Evolutionary conservation across 306 rosid genomes (phyloP).

Genomic region (Echinosophora koreensis): DNA sequence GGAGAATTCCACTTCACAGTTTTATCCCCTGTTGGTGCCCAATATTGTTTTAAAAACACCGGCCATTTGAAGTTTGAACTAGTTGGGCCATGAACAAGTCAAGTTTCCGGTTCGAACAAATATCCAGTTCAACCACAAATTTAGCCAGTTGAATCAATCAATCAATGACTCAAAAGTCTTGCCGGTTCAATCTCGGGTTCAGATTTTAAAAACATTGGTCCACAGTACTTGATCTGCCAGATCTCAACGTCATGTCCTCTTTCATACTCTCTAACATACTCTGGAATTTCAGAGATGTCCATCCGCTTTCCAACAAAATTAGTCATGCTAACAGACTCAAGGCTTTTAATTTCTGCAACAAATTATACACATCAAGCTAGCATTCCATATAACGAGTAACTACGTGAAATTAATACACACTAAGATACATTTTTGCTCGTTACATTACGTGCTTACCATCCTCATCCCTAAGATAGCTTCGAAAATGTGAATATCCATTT

Average conservation of each 20-base stretch:
- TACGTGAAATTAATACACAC: background rate
- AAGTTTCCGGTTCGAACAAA: background rate
- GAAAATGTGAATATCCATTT: slow-evolving; percentile 83
- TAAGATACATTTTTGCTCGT: background rate
- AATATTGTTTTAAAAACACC: no score
- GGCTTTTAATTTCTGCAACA: slow-evolving; percentile 60
- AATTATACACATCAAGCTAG: slow-evolving; percentile 30
- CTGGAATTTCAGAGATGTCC: slow-evolving; percentile 70
- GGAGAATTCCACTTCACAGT: no score
- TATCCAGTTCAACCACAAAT: background rate
- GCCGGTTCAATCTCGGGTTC: background rate
- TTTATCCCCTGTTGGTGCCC: background rate
- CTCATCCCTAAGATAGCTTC: slow-evolving; percentile 64
- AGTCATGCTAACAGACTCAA: slow-evolving; percentile 36
- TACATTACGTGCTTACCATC: slow-evolving; percentile 53
- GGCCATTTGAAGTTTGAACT: background rate
- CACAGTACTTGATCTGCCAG: slow-evolving; percentile 72
- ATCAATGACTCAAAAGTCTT: background rate
- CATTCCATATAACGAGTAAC: slow-evolving; percentile 25
- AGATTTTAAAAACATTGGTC: background rate
- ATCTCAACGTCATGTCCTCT: slow-evolving; percentile 83
- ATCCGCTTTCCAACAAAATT: slow-evolving; percentile 69
- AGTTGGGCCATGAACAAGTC: background rate
- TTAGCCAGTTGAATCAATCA: background rate
- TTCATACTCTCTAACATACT: slow-evolving; percentile 68